Conservation (phyloP, 1,139 yeast species). For the Candida pseudoviswanathii region DNA sequence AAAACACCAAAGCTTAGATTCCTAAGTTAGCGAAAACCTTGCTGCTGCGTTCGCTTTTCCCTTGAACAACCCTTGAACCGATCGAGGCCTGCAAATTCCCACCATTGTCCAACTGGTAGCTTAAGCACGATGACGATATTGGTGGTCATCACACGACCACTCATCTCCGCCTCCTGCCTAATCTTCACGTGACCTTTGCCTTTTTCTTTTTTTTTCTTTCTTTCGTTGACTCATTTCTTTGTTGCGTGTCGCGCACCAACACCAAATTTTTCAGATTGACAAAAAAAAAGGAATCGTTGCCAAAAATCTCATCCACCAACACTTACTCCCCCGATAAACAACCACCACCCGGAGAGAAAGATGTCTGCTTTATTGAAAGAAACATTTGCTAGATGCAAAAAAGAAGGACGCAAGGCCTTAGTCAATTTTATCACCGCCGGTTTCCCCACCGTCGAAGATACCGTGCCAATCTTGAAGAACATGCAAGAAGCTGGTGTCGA, state of each 20-base stretch:
- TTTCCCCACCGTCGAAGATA: constrained; percentile 83
- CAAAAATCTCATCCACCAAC: not conserved
- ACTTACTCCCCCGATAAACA: not conserved
- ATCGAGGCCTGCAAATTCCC: too few species aligned
- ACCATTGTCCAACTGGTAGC: too few species aligned
- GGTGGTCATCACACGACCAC: not conserved
- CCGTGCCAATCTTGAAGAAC: constrained; percentile 81
- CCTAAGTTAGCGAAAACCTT: too few species aligned
- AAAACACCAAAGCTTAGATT: too few species aligned
- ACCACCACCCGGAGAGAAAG: not conserved
- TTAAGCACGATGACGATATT: too few species aligned
- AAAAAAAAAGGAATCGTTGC: not conserved
- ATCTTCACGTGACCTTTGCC: not conserved
- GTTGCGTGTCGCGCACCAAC: too few species aligned
- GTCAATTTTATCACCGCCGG: constrained; percentile 96
- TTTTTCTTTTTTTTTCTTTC: too few species aligned
- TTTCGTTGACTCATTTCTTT: not conserved
- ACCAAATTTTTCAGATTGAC: not conserved
- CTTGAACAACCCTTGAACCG: too few species aligned
- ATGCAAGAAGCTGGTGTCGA: constrained; percentile 96
- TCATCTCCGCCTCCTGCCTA: not conserved
- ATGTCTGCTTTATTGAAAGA: constrained; percentile 73
- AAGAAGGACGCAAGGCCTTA: constrained; percentile 81
- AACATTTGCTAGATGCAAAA: constrained; percentile 70
- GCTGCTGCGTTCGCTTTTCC: too few species aligned